Evolutionary conservation across 2,329 filamentous ascomycete genomes (phyloP).

Genomic region (Kalaharituber pfeilii): DNA sequence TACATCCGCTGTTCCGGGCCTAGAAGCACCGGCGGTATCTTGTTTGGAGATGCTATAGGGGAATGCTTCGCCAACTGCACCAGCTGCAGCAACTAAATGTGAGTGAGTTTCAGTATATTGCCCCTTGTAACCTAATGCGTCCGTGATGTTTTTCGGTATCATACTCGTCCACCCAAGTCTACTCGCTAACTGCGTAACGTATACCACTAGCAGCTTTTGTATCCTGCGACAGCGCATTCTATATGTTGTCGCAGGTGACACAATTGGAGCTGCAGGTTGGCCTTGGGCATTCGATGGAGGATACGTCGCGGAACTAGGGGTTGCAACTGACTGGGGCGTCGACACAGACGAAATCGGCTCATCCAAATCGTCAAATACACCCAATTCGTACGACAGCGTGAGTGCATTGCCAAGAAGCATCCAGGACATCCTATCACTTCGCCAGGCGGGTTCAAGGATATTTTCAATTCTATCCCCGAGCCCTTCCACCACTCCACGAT

Average conservation of each 20-base stretch:
- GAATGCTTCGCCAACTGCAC: neutral
- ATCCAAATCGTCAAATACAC: conserved; percentile 82
- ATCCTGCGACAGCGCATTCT: conserved; percentile 64
- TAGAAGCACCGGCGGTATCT: neutral
- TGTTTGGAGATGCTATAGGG: neutral
- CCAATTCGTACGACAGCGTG: conserved; percentile 79
- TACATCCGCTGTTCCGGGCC: neutral
- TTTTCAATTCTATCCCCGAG: conserved; percentile 67
- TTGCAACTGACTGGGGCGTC: neutral
- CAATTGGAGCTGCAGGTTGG: conserved; percentile 36
- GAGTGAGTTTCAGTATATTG: neutral
- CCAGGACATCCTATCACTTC: conserved; percentile 41
- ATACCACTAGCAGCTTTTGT: conserved; percentile 72
- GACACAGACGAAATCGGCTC: conserved; percentile 36
- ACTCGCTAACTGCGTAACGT: conserved; percentile 84
- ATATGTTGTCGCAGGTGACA: conserved; percentile 51
- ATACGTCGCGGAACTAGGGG: neutral
- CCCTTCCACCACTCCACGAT: conserved; percentile 27
- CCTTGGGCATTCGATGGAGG: neutral
- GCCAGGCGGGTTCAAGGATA: conserved; percentile 92
- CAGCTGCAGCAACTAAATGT: neutral
- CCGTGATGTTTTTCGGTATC: conserved; percentile 41
- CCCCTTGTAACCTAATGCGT: conserved; percentile 14
- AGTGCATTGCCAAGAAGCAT: conserved; percentile 87
- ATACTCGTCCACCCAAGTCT: conserved; percentile 85